phyloP scores from a whole-genome alignment of 2,329 filamentous ascomycete genomes.

The Ophiognomonia clavigignenti-juglandacearum region DNA sequence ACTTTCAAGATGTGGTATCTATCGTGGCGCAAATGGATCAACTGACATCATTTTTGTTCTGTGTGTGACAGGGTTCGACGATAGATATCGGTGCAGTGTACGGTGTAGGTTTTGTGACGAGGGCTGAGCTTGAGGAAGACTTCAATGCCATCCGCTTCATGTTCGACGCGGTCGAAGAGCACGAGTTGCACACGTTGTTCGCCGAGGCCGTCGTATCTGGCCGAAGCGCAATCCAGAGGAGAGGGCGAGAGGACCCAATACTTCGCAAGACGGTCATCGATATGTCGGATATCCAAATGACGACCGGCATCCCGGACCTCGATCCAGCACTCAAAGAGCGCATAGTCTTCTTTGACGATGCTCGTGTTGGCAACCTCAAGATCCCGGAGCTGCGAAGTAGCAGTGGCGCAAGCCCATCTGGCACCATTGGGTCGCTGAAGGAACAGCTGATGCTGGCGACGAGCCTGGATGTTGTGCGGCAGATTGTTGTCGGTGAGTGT shows the following conservation, averaged over 20 bases:
- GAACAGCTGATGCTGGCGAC: too few relatives aligned
- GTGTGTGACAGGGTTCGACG: conserved; percentile 22
- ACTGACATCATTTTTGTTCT: not conserved
- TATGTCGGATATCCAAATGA: not conserved
- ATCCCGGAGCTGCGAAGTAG: too few relatives aligned
- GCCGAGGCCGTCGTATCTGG: conserved; percentile 5
- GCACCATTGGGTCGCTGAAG: too few relatives aligned
- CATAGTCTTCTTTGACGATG: not conserved
- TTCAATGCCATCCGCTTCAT: too few relatives aligned
- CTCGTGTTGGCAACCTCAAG: not conserved
- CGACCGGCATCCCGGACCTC: conserved; percentile 2
- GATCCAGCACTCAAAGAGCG: conserved; percentile 1
- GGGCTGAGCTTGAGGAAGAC: conserved; percentile 5
- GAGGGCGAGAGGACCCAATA: not conserved
- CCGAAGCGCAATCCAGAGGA: not conserved
- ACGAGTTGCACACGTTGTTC: conserved; percentile 30
- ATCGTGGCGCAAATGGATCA: not conserved
- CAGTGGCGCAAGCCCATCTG: too few relatives aligned
- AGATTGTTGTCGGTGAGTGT: too few relatives aligned
- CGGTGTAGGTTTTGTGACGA: conserved; percentile 36
- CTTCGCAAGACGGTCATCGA: not conserved
- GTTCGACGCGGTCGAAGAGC: conserved; percentile 23
- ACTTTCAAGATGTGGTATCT: not conserved
- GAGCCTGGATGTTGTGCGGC: too few relatives aligned
- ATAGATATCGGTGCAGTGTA: conserved; percentile 34